Evolutionary conservation across 495 filamentous ascomycete species (phyloP), one percentile per base, ranked within the genome.

Genomic region (Patellaria atrata): DNA sequence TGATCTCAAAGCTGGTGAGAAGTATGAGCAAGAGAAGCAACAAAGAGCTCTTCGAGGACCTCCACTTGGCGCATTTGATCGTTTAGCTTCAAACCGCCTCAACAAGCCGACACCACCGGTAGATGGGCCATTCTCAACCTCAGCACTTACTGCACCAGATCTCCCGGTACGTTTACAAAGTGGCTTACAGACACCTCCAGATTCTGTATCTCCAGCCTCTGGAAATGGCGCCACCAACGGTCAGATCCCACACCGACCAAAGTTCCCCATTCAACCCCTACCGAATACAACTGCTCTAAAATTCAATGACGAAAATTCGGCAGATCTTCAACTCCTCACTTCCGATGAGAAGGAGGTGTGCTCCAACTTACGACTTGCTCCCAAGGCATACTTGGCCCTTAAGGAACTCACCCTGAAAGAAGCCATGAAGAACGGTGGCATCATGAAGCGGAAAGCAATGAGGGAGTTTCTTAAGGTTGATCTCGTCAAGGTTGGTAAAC

Each of bases 371-470:
- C 71, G 82, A 20, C 56, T 96, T 22, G 75, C 82, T 55, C 91
- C 89, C 1, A 96, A 96, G 56, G 82, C 91, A 1, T 99, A 94
- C 52, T 51, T 93, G 22, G 80, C 82, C 45, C 85, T 99, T 56
- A 96, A 96, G 57, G 84, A 94, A 50, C 71, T 76, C 18, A 56
- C 94, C 22, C 55, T 96, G 28, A 82, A 79, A 50, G 85, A 94
- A 51, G 81, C 87, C 1, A 71, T 92, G 60, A 87, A 84, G 56
- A 71, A 75, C 32, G 82, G 84, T 19, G 89, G 89, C 1, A 71
- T 60, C 21, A 45, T 99, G 16, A 96, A 94, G 64, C 92, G 85
- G 70, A 94, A 91, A 51, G 70, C 77, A 40, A 85, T 81, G 0
- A 75, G 74, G 48, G 75, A 75, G 38, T 62, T 79, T 26, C 75